These are phyloP conservation scores for Piper longum DNA, from an alignment of 164 flowering plant genomes.

Conservation along the genomic window DNA sequence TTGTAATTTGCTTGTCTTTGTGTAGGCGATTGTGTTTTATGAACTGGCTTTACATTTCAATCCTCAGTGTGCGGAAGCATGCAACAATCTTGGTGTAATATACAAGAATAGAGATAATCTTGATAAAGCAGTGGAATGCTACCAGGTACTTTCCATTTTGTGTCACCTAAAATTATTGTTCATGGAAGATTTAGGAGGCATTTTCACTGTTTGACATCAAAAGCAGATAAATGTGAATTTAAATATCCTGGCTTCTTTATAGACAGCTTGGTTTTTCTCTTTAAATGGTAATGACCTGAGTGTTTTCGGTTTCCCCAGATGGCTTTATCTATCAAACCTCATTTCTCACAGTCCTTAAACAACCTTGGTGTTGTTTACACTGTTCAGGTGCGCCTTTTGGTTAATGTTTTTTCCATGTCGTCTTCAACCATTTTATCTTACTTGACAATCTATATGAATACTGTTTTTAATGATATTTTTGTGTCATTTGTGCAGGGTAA, in stretches of 20 bases:
- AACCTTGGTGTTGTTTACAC: slow-evolving; percentile 99
- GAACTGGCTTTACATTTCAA: slow-evolving; percentile 97
- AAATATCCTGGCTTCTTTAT: neutral
- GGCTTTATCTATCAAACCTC: slow-evolving; percentile 90
- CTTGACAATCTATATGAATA: neutral
- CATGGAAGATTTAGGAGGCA: neutral
- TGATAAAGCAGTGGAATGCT: slow-evolving; percentile 98
- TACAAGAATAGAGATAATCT: slow-evolving; percentile 97
- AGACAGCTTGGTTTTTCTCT: neutral
- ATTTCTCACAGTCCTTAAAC: slow-evolving; percentile 92
- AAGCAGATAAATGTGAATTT: neutral
- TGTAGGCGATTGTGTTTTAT: slow-evolving; percentile 93
- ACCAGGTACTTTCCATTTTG: slow-evolving; percentile 43
- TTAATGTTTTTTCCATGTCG: too few species aligned
- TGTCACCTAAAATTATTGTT: neutral
- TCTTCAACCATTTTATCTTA: neutral
- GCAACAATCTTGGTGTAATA: slow-evolving; percentile 96
- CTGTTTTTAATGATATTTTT: neutral
- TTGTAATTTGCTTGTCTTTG: slow-evolving; percentile 5
- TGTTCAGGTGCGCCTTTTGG: slow-evolving; percentile 56
- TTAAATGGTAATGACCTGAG: neutral
- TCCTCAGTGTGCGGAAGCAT: slow-evolving; percentile 98
- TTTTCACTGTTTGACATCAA: neutral
- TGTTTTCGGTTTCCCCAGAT: slow-evolving; percentile 28
- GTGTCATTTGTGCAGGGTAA: slow-evolving; percentile 52